Conservation (phyloP, 2,329 filamentous ascomycete genomes). For the Verticillium albo-atrum region DNA sequence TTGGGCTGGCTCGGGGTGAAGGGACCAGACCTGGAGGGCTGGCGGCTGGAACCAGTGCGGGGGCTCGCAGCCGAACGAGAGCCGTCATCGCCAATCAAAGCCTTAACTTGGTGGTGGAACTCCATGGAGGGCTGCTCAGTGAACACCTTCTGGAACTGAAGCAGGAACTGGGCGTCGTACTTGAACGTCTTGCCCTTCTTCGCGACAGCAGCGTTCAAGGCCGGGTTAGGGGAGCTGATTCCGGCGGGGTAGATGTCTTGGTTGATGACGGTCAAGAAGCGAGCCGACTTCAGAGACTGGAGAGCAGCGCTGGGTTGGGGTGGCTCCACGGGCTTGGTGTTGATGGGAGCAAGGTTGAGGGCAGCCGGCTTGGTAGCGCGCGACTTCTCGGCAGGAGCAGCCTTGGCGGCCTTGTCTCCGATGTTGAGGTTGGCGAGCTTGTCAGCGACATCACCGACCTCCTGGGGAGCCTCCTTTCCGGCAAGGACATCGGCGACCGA, state of each 20-base stretch:
- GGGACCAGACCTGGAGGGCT: constrained; percentile 46
- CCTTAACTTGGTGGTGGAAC: constrained; percentile 88
- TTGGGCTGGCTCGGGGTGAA: constrained; percentile 33
- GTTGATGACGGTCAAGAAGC: constrained; percentile 76
- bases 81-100: constrained; percentile 74
- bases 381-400: constrained; percentile 54
- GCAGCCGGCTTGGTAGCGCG: constrained; percentile 69
- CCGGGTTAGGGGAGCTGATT: constrained; percentile 85
- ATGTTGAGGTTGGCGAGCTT: constrained; percentile 51
- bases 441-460: constrained; percentile 36
- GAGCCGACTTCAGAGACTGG: constrained; percentile 86
- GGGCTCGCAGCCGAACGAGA: constrained; percentile 58
- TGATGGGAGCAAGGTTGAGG: constrained; percentile 79
- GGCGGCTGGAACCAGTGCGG: constrained; percentile 47
- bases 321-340: constrained; percentile 81
- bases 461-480: constrained; percentile 34
- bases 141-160: constrained; percentile 95
- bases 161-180: constrained; percentile 91
- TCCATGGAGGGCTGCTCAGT: constrained; percentile 94
- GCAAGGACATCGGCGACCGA: constrained; percentile 50
- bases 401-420: constrained; percentile 32
- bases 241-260: constrained; percentile 78
- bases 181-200: constrained; percentile 83
- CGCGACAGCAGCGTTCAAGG: constrained; percentile 74
- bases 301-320: constrained; percentile 91